Conservation (phyloP, 2,329 filamentous ascomycete species). For the Alternaria consortialis region DNA sequence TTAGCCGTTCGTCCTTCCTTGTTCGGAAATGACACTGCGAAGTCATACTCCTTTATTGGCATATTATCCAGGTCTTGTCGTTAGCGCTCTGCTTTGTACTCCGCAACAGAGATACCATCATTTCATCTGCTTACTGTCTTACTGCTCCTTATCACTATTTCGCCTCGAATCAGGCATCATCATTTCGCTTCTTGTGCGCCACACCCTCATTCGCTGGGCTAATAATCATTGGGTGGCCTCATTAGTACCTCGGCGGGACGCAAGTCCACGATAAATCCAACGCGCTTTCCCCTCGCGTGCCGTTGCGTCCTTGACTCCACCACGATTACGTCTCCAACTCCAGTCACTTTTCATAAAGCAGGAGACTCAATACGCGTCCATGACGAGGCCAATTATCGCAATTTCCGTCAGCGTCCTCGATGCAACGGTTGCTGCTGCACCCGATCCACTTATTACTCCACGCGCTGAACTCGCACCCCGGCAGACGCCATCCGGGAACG, state of each 20-base stretch:
- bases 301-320: not conserved
- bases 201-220: not conserved
- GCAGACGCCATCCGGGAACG: slow-evolving; percentile 17
- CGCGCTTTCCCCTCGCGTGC: not conserved
- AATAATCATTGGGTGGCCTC: not conserved
- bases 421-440: not conserved
- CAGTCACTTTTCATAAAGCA: not conserved
- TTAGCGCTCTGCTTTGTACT: not conserved
- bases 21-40: not conserved
- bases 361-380: not conserved
- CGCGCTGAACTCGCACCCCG: slow-evolving; percentile 28
- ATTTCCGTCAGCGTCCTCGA: not conserved
- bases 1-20: not conserved
- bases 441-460: slow-evolving; percentile 25
- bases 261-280: not conserved
- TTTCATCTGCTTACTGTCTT: not conserved
- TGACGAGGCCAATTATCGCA: not conserved
- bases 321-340: not conserved
- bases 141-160: not conserved
- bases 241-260: not conserved
- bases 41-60: not conserved
- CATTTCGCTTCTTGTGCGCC: not conserved
- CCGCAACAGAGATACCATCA: not conserved
- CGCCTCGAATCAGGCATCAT: not conserved
- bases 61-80: not conserved